These are phyloP conservation scores for Ogataea trehalophila DNA, from an alignment of 805 yeast genomes.

Conservation along the genomic window DNA sequence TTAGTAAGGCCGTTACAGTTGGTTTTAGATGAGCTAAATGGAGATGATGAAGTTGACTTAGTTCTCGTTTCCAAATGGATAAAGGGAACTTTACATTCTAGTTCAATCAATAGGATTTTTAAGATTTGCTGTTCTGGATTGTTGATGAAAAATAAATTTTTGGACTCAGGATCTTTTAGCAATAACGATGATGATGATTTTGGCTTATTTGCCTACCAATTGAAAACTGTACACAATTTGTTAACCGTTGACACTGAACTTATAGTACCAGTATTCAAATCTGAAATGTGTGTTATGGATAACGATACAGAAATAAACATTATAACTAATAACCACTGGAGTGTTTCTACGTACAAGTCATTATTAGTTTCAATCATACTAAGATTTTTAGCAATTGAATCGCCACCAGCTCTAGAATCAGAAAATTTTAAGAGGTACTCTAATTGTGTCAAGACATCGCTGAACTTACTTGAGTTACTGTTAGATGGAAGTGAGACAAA, in stretches of 20 bases:
- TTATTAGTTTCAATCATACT: slow-evolving; percentile 42
- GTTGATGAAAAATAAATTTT: slow-evolving; percentile 36
- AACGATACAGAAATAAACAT: slow-evolving; percentile 37
- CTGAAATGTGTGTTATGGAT: slow-evolving; percentile 57
- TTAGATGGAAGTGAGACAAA: slow-evolving; percentile 55
- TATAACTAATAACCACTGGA: slow-evolving; percentile 41
- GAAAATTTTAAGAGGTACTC: slow-evolving; percentile 26
- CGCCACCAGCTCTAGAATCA: slow-evolving; percentile 14
- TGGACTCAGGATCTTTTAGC: slow-evolving; percentile 22
- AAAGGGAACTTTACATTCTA: slow-evolving; percentile 38
- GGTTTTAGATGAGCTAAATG: slow-evolving; percentile 57
- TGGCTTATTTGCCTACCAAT: slow-evolving; percentile 56
- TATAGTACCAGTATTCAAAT: slow-evolving; percentile 44
- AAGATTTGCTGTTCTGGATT: slow-evolving; percentile 53
- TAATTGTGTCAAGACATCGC: slow-evolving; percentile 36
- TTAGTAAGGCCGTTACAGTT: slow-evolving; percentile 62
- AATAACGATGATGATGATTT: slow-evolving; percentile 49
- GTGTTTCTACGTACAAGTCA: slow-evolving; percentile 57
- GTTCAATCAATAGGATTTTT: slow-evolving; percentile 57
- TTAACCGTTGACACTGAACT: slow-evolving; percentile 40
- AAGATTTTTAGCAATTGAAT: slow-evolving; percentile 36
- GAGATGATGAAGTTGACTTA: slow-evolving; percentile 38
- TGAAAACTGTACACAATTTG: slow-evolving; percentile 49
- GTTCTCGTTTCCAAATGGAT: slow-evolving; percentile 48
- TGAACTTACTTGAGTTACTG: slow-evolving; percentile 42